These are phyloP conservation scores for Lizonia empirigonia DNA, from an alignment of 2,329 filamentous ascomycete species.

Conservation along the genomic window DNA sequence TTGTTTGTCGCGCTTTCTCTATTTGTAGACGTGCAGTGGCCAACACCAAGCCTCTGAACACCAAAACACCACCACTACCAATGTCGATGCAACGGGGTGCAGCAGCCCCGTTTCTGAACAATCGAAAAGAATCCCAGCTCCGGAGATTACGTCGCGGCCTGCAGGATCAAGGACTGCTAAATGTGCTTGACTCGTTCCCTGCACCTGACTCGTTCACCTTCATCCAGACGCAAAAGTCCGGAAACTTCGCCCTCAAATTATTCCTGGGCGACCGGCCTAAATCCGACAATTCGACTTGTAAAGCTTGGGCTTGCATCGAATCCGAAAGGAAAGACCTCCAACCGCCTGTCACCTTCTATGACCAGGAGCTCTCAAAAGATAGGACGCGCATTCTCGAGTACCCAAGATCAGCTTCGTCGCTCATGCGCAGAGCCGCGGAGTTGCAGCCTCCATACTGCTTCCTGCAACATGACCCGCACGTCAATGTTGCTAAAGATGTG, in stretches of 20 bases:
- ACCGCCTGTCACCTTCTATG: conserved; percentile 7
- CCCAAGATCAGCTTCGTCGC: conserved; percentile 15
- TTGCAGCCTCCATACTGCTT: conserved; percentile 20
- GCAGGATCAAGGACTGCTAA: not conserved
- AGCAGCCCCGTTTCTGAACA: not conserved
- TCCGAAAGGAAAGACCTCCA: not conserved
- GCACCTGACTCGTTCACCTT: conserved; percentile 1
- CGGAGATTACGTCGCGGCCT: not conserved
- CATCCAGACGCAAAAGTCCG: not conserved
- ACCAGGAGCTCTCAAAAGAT: not conserved
- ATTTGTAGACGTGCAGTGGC: conserved; percentile 5
- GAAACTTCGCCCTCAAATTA: not conserved
- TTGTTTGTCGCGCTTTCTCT: conserved; percentile 6
- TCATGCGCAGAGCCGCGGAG: conserved; percentile 14
- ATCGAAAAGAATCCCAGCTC: not conserved
- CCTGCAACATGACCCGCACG: conserved; percentile 13
- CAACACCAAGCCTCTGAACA: not conserved
- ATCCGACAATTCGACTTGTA: not conserved
- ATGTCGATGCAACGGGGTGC: not conserved
- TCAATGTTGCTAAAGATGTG: not conserved
- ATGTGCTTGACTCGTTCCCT: conserved; percentile 5
- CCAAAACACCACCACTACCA: not conserved
- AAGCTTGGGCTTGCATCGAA: conserved; percentile 6
- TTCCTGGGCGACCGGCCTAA: not conserved
- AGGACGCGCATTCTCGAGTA: not conserved